These are phyloP conservation scores for Solanum chiquidenum DNA, from an alignment of 257 asterid species.

Conservation along the genomic window DNA sequence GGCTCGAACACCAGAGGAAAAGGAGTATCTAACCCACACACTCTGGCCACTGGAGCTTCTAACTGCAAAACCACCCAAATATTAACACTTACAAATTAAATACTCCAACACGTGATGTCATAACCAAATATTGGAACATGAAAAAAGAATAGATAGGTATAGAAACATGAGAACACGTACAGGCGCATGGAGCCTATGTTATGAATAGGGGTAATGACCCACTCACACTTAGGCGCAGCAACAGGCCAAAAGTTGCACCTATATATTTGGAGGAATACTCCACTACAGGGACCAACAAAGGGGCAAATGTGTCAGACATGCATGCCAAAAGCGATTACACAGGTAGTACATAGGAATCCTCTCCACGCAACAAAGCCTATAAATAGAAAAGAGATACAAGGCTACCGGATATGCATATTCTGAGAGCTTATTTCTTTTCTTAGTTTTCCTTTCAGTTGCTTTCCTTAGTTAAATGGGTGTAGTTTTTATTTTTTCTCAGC, in stretches of 20 bases:
- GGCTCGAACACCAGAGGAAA: conserved; percentile 95
- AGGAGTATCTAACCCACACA: conserved; percentile 90
- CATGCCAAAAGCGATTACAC: neutral
- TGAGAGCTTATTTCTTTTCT: neutral
- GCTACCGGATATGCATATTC: neutral
- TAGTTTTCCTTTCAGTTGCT: neutral
- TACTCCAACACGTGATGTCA: neutral
- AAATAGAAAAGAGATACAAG: neutral
- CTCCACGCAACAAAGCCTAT: neutral
- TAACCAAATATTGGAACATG: neutral
- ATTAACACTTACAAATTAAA: neutral
- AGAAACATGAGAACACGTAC: neutral
- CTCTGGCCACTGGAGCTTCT: conserved; percentile 91
- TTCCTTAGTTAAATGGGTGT: neutral
- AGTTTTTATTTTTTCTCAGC: neutral
- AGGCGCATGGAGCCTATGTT: neutral
- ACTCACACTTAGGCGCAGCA: neutral
- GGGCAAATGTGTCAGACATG: neutral
- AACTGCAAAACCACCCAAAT: conserved; percentile 33
- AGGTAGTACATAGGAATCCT: neutral
- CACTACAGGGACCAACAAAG: neutral
- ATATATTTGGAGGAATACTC: neutral
- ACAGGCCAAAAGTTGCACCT: neutral
- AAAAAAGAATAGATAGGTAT: neutral
- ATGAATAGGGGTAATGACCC: neutral